phyloP scores from a whole-genome alignment of 2,329 filamentous ascomycete genomes.

The Eutypa lata region DNA sequence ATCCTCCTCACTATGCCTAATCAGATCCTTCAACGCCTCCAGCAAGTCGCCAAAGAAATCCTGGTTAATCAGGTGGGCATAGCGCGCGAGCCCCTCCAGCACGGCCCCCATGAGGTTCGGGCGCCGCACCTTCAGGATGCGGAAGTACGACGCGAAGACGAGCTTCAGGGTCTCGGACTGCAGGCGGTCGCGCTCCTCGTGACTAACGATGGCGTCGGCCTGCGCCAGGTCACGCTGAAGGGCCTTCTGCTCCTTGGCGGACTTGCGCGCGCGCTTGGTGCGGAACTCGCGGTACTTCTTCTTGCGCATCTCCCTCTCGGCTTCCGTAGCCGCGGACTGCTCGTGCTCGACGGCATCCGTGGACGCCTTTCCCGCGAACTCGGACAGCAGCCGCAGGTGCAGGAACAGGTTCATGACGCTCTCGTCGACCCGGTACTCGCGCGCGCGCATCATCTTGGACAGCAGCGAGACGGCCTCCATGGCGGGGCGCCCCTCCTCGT shows the following conservation, averaged over 20 bases:
- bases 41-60: slow-evolving; percentile 97
- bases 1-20: slow-evolving; percentile 66
- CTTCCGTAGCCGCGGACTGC: slow-evolving; percentile 18
- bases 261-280: slow-evolving; percentile 83
- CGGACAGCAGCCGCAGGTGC: slow-evolving; percentile 80
- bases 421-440: slow-evolving; percentile 79
- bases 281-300: slow-evolving; percentile 84
- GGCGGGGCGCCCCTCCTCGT: slow-evolving; percentile 86
- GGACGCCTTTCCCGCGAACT: slow-evolving; percentile 83
- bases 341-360: slow-evolving; percentile 66
- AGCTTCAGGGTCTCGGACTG: slow-evolving; percentile 94
- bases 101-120: slow-evolving; percentile 94
- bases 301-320: slow-evolving; percentile 64
- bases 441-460: slow-evolving; percentile 92
- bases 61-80: slow-evolving; percentile 95
- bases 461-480: slow-evolving; percentile 82
- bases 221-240: slow-evolving; percentile 92
- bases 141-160: slow-evolving; percentile 93
- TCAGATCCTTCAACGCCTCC: slow-evolving; percentile 90
- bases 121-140: slow-evolving; percentile 79
- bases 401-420: slow-evolving; percentile 87
- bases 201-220: slow-evolving; percentile 84
- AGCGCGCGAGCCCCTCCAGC: slow-evolving; percentile 88
- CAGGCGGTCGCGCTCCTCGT: slow-evolving; percentile 90
- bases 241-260: slow-evolving; percentile 78